A percentile compares a stretch with the other conserved stretches of the same genome.
phyloP scores from a whole-genome alignment of 148 eudicot genomes.

The Cornus controversa region DNA sequence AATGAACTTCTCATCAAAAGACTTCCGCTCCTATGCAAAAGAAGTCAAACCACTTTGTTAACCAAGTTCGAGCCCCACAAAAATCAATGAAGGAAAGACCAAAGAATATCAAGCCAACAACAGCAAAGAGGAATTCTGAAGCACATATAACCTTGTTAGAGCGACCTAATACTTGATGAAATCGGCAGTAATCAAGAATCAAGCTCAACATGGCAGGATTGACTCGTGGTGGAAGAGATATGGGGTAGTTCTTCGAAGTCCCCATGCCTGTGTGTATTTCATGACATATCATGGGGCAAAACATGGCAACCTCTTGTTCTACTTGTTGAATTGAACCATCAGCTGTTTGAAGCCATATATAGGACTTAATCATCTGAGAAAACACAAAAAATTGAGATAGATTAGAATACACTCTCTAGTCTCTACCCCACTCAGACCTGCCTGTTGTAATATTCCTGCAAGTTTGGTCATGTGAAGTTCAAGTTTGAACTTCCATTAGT shows the following conservation, averaged over 20 bases:
- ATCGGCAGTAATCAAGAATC: conserved; percentile 88
- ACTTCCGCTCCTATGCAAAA: conserved; percentile 64
- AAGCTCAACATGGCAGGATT: conserved; percentile 68
- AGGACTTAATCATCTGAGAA: conserved; percentile 83
- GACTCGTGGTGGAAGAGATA: conserved; percentile 77
- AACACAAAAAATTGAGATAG: conserved; percentile 1
- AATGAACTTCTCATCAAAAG: conserved; percentile 81
- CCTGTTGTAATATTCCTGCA: too few relatives aligned
- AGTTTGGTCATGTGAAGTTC: neutral
- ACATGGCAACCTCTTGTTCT: conserved; percentile 83
- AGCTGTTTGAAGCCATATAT: conserved; percentile 84
- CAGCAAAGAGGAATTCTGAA: neutral
- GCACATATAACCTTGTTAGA: conserved; percentile 66
- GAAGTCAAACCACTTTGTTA: conserved; percentile 9
- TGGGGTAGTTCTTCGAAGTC: conserved; percentile 73
- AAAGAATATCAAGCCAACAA: conserved; percentile 1
- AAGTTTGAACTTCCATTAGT: too few relatives aligned
- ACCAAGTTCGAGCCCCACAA: neutral
- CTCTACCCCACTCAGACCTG: too few relatives aligned
- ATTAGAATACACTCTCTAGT: conserved; percentile 4
- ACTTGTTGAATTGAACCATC: conserved; percentile 92
- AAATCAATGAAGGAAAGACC: neutral
- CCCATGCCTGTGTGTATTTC: conserved; percentile 78
- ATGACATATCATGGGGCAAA: conserved; percentile 80
- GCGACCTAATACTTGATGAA: conserved; percentile 85